Base-by-base conservation (phyloP, 495 filamentous ascomycete species). In the Penicillium macrosclerotiorum region DNA sequence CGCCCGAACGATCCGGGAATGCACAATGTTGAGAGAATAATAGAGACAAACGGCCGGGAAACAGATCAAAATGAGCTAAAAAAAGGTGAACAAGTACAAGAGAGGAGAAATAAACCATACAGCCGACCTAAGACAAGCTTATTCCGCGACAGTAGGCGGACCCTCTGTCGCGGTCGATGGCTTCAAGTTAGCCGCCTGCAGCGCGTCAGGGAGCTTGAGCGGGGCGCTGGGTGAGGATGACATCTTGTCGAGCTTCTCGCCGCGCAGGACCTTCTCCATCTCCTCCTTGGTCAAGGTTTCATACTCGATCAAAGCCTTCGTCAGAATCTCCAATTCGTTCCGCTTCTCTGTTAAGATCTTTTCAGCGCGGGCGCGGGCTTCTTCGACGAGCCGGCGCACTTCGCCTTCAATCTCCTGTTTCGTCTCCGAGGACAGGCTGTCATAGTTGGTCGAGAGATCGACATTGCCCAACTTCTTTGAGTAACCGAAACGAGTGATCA, bases 401-500 rank as follows among this genome's bases (percentile, higher is more conserved):
- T 97, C 93, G 8, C 65, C 61, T 60, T 97, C 93, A 38, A 98
- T 91, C 52, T 83, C 71, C 47, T 83, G 76, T 57, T 88, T 90
- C 1, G 93, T 96, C 54, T 89, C 83, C 4, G 85, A 80, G 26
- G 90, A 95, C 14, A 97, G 75, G 16, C 74, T 68, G n/a, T 88
- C 72, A 68, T 94, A 94, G 49, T 86, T 84, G 52, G 77, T 80
- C 2, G 78, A 70, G 23, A 96, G 81, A 56, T 96, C 91, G 44
- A 96, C 85, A 47, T 94, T 92, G 30, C 94, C 94, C 1, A 97
- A 80, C 49, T 79, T 81, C 47, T 89, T 79, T 23, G 88, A 93
- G 82, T 97, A 96, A 51, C 93, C 93, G 45, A 88, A 81, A 44
- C 76, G 74, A 12, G 89, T 91, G 8, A 98, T 82, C 82, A 98